phyloP scores from a whole-genome alignment of 164 flowering plant genomes.

The Stephania japonica region DNA sequence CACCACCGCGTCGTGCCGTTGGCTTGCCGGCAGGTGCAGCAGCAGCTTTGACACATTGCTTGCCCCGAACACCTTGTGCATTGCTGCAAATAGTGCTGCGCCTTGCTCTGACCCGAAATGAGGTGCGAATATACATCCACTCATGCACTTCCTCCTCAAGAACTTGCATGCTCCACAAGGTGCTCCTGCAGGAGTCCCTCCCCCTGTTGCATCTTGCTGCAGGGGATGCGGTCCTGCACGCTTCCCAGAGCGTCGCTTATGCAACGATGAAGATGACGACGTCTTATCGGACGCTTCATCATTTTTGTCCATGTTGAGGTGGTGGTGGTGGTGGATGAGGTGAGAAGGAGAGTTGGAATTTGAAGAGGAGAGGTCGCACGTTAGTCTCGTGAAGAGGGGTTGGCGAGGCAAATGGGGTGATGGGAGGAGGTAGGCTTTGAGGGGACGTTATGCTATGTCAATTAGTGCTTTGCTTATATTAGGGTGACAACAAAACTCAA shows the following conservation, averaged over 20 bases:
- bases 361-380: constrained; percentile 32
- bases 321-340: constrained; percentile 3
- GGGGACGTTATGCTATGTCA: constrained; percentile 38
- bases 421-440: constrained; percentile 27
- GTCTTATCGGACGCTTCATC: constrained; percentile 11
- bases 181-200: too few species aligned
- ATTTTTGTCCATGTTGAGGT: constrained; percentile 3
- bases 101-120: constrained; percentile 87
- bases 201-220: neutral
- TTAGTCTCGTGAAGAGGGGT: constrained; percentile 63
- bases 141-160: constrained; percentile 75
- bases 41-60: constrained; percentile 87
- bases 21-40: constrained; percentile 57
- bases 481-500: neutral
- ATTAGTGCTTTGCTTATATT: too few species aligned
- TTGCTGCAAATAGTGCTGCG: constrained; percentile 81
- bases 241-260: constrained; percentile 11
- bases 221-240: constrained; percentile 15
- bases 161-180: constrained; percentile 98
- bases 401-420: constrained; percentile 44
- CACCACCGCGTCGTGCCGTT: constrained; percentile 76
- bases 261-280: too few species aligned
- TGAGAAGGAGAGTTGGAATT: constrained; percentile 22
- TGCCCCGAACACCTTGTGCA: constrained; percentile 89
- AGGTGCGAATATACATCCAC: constrained; percentile 85